Percentiles rank a stretch among this genome's conserved stretches.
Evolutionary conservation across 129 eudicot species (phyloP).

Genomic region (Calendula officinalis): DNA sequence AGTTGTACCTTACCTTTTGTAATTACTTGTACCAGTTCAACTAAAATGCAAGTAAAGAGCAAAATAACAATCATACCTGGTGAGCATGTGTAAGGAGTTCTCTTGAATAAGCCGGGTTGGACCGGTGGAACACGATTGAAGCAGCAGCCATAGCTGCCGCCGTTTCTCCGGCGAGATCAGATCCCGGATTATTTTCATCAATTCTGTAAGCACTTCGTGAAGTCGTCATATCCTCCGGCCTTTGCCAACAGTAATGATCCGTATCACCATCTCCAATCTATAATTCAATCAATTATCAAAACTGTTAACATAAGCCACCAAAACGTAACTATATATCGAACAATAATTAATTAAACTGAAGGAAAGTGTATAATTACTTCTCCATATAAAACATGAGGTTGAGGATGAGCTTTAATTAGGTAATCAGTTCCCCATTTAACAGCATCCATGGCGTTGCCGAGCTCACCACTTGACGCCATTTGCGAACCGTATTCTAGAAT

Average conservation of each 20-base stretch:
- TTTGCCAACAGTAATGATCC: constrained; percentile 98
- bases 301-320: neutral
- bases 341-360: neutral
- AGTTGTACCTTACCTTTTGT: constrained; percentile 20
- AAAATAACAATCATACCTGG: constrained; percentile 49
- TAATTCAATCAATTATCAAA: constrained; percentile 8
- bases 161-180: constrained; percentile 98
- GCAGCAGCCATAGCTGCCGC: constrained; percentile 99
- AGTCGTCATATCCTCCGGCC: constrained; percentile 99
- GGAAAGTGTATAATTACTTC: constrained; percentile 45
- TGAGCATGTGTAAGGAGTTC: constrained; percentile 75
- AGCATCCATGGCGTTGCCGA: constrained; percentile 78
- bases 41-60: neutral
- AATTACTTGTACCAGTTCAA: constrained; percentile 13
- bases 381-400: constrained; percentile 87
- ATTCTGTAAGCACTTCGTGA: constrained; percentile 80
- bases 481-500: constrained; percentile 82
- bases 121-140: constrained; percentile 70
- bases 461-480: constrained; percentile 82
- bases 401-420: constrained; percentile 88
- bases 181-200: constrained; percentile 84
- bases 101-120: constrained; percentile 63
- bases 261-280: constrained; percentile 99
- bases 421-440: constrained; percentile 98
- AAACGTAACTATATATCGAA: neutral